Base-by-base conservation (phyloP, 495 filamentous ascomycete species). In the Aspergillus bridgeri region DNA sequence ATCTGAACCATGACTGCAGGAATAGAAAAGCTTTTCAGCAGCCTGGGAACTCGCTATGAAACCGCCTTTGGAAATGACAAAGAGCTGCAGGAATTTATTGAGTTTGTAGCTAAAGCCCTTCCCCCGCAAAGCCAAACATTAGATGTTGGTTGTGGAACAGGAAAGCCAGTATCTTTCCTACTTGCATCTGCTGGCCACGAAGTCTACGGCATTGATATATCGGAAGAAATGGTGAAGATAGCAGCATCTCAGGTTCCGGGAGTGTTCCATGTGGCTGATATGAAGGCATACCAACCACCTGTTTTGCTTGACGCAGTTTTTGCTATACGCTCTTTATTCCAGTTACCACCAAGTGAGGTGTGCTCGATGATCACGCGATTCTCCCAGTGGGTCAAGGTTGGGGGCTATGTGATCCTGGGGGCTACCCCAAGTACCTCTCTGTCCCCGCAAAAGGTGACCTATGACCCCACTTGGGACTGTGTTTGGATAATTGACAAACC, bases 131-230 rank as follows among this genome's bases (percentile, higher is more conserved):
- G 25, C 19, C 23, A 11, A 18, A 59, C 70, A 19, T 56, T 78
- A 3, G 75, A 78, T 49, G 65, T 73, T 53, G 90, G 90, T 22
- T 76, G 68, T 58, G 76, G 74, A 45, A 77, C 75, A 7, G 73
- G 76, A 18, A 63, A 63, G 20, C 75, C 74, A 3, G 68, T 76
- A 3, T 61, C 70, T 23, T 49, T 59, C 15, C 57, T 57, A 2
- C 58, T 79, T 9, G 65, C 70, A 1, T 54, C 51, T 6, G 67
- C 60, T 7, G 74, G 68, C 13, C 71, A 69, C 54, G 27, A 50
- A 21, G 65, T 76, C 6, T 58, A 67, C 15, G 74, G 74, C n/a
- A 74, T 73, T 54, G 74, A 79, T 46, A 46, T 69, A 19, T 65
- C 72, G 0, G 25, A 46, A 1, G 60, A 54, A 24, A 76, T 78